A percentile compares a stretch with the other conserved stretches of the same genome.
Conservation (phyloP, 345 rosid genomes). For the Hevea brasiliensis region DNA sequence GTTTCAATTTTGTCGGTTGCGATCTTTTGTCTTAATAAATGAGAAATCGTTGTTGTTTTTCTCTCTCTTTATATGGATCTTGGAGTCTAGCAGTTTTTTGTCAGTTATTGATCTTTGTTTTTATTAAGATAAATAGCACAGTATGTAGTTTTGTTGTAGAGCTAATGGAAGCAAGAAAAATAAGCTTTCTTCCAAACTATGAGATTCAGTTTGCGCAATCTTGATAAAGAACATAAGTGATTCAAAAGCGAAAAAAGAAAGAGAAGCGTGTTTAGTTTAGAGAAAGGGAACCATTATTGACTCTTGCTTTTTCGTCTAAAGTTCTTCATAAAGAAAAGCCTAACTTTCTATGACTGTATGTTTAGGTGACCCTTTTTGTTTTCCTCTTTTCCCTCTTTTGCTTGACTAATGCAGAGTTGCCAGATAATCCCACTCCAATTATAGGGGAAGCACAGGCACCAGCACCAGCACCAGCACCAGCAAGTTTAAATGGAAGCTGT, state of each 20-base stretch:
- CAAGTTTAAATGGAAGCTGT: slow-evolving; percentile 50
- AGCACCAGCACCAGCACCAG: background rate
- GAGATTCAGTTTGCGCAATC: slow-evolving; percentile 26
- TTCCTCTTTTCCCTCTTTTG: background rate
- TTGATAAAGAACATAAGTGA: slow-evolving; percentile 22
- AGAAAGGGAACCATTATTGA: slow-evolving; percentile 34
- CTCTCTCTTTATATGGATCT: slow-evolving; percentile 28
- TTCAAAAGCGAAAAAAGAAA: slow-evolving; percentile 30
- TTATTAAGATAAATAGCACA: slow-evolving; percentile 10
- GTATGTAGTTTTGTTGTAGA: background rate
- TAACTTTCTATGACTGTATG: slow-evolving; percentile 29
- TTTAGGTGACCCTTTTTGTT: slow-evolving; percentile 4
- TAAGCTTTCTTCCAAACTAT: slow-evolving; percentile 2
- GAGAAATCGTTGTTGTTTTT: slow-evolving; percentile 24
- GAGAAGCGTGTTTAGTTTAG: slow-evolving; percentile 27
- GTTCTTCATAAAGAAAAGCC: slow-evolving; percentile 19
- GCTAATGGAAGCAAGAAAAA: background rate
- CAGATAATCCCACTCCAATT: slow-evolving; percentile 40
- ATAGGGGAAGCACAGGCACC: slow-evolving; percentile 41
- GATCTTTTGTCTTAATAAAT: slow-evolving; percentile 29
- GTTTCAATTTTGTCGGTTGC: slow-evolving; percentile 33
- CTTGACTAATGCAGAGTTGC: slow-evolving; percentile 45
- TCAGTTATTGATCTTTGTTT: slow-evolving; percentile 56
- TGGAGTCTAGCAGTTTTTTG: slow-evolving; percentile 65
- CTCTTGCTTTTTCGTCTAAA: slow-evolving; percentile 32